Percentiles rank a stretch among this genome's conserved stretches.
Evolutionary conservation across 306 rosid species (phyloP).

Genomic region (Quercus rubra): DNA sequence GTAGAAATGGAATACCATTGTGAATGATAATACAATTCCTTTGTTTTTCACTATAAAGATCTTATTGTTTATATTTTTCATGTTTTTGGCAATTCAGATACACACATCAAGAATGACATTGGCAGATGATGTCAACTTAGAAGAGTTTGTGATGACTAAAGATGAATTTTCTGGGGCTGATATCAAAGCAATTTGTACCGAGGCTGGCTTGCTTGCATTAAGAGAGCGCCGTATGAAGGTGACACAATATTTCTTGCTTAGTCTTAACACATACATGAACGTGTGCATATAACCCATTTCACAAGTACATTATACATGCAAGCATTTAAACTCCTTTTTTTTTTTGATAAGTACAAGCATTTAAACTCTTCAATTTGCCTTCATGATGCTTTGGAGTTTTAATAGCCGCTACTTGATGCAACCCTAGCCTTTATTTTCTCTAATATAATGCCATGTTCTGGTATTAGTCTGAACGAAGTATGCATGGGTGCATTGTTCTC

Average conservation of each 20-base stretch:
- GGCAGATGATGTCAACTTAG: slow-evolving; percentile 62
- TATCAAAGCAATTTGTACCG: slow-evolving; percentile 63
- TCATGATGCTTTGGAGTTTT: neutral
- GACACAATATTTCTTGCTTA: neutral
- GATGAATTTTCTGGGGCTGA: slow-evolving; percentile 69
- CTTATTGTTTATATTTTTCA: neutral
- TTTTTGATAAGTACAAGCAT: no score
- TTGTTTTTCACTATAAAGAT: neutral
- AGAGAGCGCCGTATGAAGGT: slow-evolving; percentile 69
- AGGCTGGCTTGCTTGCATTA: slow-evolving; percentile 58
- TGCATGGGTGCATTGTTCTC: neutral
- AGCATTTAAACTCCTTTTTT: neutral
- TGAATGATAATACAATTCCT: neutral
- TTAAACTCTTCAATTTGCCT: neutral
- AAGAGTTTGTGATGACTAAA: slow-evolving; percentile 64
- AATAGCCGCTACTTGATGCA: neutral
- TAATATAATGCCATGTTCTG: neutral
- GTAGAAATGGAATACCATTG: neutral
- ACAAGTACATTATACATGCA: neutral
- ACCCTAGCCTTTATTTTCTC: neutral
- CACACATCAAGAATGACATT: slow-evolving; percentile 61
- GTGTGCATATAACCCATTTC: neutral
- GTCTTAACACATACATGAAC: neutral
- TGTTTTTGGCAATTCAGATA: slow-evolving; percentile 23
- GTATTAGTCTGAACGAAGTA: neutral